Evolutionary conservation across 495 filamentous ascomycete species (phyloP), one percentile per base, ranked within the genome.

Genomic region (Penicillium bovifimosum): DNA sequence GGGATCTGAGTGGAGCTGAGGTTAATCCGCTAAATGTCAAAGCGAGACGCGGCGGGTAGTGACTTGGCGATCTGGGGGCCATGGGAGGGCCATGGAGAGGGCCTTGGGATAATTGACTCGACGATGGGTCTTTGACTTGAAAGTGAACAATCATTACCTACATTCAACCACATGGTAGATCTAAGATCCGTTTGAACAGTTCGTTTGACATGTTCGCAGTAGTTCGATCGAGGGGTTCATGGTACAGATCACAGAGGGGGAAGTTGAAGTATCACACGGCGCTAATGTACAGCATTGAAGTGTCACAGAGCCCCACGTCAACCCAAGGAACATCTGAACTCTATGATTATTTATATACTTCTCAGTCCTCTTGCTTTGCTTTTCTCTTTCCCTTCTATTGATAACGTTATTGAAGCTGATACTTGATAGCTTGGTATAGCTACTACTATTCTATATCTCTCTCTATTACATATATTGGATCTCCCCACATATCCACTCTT

Each of bases 221-320:
- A 48, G 20, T 24, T 24, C 20, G 20, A 24, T 24, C 20, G 33
- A 48, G 32, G 26, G 14, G 46, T 48, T 48, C 46, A 1, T 18
- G 38, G 9, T 34, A n/a, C n/a, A 34, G 9, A 34, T 11, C 14
- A 14, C 13, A 14, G 5, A 14, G 4, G 5, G 5, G 13, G 43
- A 56, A 59, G 56, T 64, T 56, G 55, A 61, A 57, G 33, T 47
- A 51, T 62, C 50, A 56, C 58, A 55, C 48, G 31, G 48, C 48
- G 48, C 48, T 50, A 50, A 50, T 50, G 48, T 50, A 50, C 20
- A 48, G 34, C 46, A 48, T 48, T 32, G 11, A 7, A 34, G 32
- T 50, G 47, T 50, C 44, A 47, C 20, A 47, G 45, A 41, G 43
- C 43, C 43, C 45, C 31, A 34, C 16, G 43, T 18, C 18, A 18